Evolutionary conservation across 371 early-diverging fungal genomes (phyloP).

Genomic region (Mucor indicus): DNA sequence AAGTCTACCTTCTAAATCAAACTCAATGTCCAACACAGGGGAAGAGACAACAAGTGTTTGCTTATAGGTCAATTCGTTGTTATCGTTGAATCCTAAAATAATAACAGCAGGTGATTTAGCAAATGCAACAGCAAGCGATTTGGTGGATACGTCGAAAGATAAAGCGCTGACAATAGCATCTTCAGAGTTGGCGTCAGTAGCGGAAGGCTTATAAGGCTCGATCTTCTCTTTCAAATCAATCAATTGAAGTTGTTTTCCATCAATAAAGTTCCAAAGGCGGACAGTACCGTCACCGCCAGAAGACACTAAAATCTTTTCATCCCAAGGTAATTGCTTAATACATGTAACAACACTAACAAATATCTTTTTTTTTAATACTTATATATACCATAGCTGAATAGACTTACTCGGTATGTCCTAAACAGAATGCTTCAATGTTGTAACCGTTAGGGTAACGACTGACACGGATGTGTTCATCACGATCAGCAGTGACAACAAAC

Average conservation of each 20-base stretch:
- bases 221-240: conserved; percentile 44
- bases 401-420: conserved; percentile 87
- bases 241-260: conserved; percentile 40
- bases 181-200: conserved; percentile 39
- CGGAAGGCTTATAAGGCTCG: conserved; percentile 40
- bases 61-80: conserved; percentile 20
- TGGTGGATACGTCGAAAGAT: conserved; percentile 14
- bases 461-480: conserved; percentile 95
- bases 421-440: conserved; percentile 83
- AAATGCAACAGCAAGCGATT: conserved; percentile 32
- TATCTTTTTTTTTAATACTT: background rate
- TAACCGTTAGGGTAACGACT: conserved; percentile 85
- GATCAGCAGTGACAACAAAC: conserved; percentile 85
- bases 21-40: conserved; percentile 29
- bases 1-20: conserved; percentile 26
- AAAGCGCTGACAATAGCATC: conserved; percentile 35
- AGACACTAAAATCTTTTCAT: conserved; percentile 60
- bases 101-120: conserved; percentile 39
- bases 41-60: conserved; percentile 23
- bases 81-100: conserved; percentile 26
- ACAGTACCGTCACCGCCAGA: conserved; percentile 88
- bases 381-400: background rate
- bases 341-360: conserved; percentile 62
- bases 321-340: conserved; percentile 50
- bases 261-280: conserved; percentile 73